Evolutionary conservation across 306 rosid genomes (phyloP).

Genomic region (Rubus parviflorus): DNA sequence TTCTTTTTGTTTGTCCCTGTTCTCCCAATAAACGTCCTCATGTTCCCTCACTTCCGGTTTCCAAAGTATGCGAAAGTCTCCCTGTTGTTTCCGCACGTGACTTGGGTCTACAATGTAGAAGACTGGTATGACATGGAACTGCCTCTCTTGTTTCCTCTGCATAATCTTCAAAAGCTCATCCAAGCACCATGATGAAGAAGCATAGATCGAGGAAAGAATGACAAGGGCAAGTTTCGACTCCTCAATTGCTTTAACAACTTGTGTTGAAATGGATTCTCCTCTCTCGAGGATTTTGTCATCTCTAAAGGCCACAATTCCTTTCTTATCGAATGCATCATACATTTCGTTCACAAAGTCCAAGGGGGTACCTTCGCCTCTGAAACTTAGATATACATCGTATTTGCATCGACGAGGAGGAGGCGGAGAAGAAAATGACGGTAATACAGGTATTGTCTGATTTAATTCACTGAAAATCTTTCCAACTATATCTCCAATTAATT

Average conservation of each 20-base stretch:
- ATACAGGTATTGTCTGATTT: too few relatives aligned
- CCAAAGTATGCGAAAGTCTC: neutral
- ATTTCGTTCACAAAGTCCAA: neutral
- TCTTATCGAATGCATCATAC: neutral
- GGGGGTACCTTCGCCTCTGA: neutral
- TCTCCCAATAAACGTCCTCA: neutral
- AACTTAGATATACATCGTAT: slow-evolving; percentile 2
- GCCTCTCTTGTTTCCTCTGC: neutral
- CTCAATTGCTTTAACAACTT: neutral
- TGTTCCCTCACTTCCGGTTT: neutral
- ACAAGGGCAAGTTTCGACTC: neutral
- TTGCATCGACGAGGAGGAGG: neutral
- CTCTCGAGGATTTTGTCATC: neutral
- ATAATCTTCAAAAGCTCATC: neutral
- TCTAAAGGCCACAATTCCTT: neutral
- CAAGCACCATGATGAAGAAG: neutral
- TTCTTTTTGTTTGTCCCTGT: neutral
- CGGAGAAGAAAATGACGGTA: too few relatives aligned
- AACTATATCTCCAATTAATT: neutral
- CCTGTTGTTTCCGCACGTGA: too few relatives aligned
- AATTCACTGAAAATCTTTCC: neutral
- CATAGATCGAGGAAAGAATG: neutral
- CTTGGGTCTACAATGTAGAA: too few relatives aligned
- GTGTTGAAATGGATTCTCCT: neutral
- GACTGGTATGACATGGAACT: neutral